Evolutionary conservation across 1,284 basidiomycete genomes (phyloP).

Genomic region (Earliella scabrosa): DNA sequence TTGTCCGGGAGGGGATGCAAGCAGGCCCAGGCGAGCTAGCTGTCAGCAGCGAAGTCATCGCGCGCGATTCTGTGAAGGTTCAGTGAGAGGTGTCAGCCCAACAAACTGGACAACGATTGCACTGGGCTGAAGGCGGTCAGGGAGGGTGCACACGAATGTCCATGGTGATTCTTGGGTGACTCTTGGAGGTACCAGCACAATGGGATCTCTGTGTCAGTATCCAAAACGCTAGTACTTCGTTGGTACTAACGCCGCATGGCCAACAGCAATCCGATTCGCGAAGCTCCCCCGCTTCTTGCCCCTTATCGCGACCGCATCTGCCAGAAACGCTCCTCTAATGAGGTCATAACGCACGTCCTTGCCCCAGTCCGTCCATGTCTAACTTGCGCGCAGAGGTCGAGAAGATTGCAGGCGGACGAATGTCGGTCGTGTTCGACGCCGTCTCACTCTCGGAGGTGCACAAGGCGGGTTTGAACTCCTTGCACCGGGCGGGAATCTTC

Average conservation of each 20-base stretch:
- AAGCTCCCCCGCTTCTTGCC: slow-evolving; percentile 39
- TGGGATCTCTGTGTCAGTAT: slow-evolving; percentile 38
- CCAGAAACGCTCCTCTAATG: slow-evolving; percentile 35
- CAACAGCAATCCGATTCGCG: slow-evolving; percentile 40
- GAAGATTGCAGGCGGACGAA: slow-evolving; percentile 22
- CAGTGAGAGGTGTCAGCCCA: slow-evolving; percentile 7
- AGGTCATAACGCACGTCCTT: slow-evolving; percentile 38
- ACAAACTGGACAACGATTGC: too few species aligned
- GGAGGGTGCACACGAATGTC: slow-evolving; percentile 36
- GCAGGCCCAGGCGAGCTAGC: too few species aligned
- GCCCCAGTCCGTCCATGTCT: slow-evolving; percentile 28
- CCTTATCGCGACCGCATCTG: slow-evolving; percentile 41
- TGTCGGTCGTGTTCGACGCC: slow-evolving; percentile 33
- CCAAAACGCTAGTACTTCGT: not conserved
- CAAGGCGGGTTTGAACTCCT: slow-evolving; percentile 30
- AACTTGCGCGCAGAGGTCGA: slow-evolving; percentile 23
- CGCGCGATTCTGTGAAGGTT: slow-evolving; percentile 23
- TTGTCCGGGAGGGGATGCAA: too few species aligned
- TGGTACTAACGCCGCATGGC: not conserved
- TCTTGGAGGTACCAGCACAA: slow-evolving; percentile 38
- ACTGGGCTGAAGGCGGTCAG: slow-evolving; percentile 31
- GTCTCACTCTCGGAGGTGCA: slow-evolving; percentile 24
- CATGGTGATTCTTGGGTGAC: slow-evolving; percentile 39
- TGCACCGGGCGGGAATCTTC: slow-evolving; percentile 27
- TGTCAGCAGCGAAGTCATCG: slow-evolving; percentile 2